A percentile compares a stretch with the other conserved stretches of the same genome.
These are phyloP conservation scores for Russula ochroleuca DNA, from an alignment of 768 basidiomycete genomes.

Conservation along the genomic window DNA sequence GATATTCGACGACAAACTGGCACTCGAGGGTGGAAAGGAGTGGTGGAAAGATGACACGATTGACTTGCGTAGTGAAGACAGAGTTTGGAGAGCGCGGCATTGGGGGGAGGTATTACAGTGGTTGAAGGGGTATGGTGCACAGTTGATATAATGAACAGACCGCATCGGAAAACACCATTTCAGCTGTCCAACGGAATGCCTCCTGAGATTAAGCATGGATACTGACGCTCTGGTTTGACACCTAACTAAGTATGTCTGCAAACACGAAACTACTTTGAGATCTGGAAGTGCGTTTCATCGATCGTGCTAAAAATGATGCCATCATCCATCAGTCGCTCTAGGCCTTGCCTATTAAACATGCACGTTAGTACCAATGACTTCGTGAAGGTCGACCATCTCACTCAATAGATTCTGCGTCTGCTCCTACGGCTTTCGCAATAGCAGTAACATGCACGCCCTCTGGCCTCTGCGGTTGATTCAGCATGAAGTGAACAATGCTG, in stretches of 20 bases:
- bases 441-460: slow-evolving; percentile 74
- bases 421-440: slow-evolving; percentile 63
- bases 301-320: slow-evolving; percentile 77
- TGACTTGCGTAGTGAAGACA: slow-evolving; percentile 15
- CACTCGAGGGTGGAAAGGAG: slow-evolving; percentile 20
- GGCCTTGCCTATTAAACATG: slow-evolving; percentile 48
- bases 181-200: not conserved
- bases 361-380: slow-evolving; percentile 1
- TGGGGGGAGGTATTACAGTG: slow-evolving; percentile 18
- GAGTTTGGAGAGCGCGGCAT: slow-evolving; percentile 17
- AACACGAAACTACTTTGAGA: slow-evolving; percentile 37
- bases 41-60: slow-evolving; percentile 25
- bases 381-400: slow-evolving; percentile 17
- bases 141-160: not conserved
- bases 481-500: slow-evolving; percentile 63
- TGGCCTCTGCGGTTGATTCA: slow-evolving; percentile 40
- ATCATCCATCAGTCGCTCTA: slow-evolving; percentile 75
- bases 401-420: slow-evolving; percentile 57
- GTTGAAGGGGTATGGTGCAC: not conserved
- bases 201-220: not conserved
- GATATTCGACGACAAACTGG: slow-evolving; percentile 21
- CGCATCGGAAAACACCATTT: not conserved
- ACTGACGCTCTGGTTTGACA: not conserved
- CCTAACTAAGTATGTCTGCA: not conserved
- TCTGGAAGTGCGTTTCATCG: slow-evolving; percentile 73